Base-by-base conservation (phyloP, 352 stramenopile species). In the Pythium vanterpoolii region DNA sequence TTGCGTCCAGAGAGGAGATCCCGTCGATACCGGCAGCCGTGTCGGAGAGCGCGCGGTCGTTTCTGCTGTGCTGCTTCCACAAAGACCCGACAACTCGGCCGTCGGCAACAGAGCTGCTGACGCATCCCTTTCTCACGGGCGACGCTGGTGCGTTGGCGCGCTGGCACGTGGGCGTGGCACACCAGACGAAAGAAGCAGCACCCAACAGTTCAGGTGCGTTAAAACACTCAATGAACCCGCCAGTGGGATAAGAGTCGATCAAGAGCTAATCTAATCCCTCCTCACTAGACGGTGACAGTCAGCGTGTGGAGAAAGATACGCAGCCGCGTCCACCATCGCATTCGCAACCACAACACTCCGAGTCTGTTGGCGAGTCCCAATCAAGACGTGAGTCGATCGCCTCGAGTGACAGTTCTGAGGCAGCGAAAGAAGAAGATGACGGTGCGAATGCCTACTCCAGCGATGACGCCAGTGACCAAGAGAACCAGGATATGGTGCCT, bases 61-160 rank as follows among this genome's bases (percentile, higher is more conserved):
- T 90, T 55, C 64, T 90, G 1, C 46, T 56, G n/a, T 40, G 56
- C 10, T 93, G 83, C 44, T 82, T 93, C 30, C 68, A 77, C 47
- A 90, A 90, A 51, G 75, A 84, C 30, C 80, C 83, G 23, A 31
- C 39, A 7, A 69, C 79, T 30, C 73, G 96, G 31, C 88, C 94
- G 5, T 90, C 77, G 5, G 93, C 94, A 0, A 72, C 51, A 2
- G 86, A 97, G 62, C 70, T 99, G 18, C 69, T 99, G 3, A 34
- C 49, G 1, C 79, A 89, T 30, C 68, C 71, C 19, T 89, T 89
- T 53, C 33, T 85, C 23, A 45, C 39, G 18, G 60, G 60, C 4
- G 48, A 53, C 0, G 33, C 23, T 6, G 21, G 19, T 44, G 38
- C 14, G 2, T 21, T 31, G 6, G 21, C 10, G 18, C 33, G 19